Conservation (phyloP, 306 rosid genomes). For the Cicer bijugum region DNA sequence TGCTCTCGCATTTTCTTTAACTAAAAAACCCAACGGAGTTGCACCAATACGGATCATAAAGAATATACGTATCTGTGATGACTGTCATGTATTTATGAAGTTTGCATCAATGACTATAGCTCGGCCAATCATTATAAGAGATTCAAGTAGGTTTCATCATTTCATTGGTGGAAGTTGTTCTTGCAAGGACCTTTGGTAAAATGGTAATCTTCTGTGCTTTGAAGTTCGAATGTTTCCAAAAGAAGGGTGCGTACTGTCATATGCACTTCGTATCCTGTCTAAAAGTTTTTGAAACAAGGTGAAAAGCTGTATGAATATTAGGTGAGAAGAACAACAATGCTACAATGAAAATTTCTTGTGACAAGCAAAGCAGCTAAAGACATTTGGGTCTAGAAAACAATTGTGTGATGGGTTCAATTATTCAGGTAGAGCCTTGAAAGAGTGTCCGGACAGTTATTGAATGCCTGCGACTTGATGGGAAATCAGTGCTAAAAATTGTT, state of each 20-base stretch:
- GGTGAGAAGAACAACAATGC: not conserved
- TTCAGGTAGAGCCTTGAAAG: constrained; percentile 21
- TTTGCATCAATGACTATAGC: constrained; percentile 46
- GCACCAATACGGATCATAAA: constrained; percentile 58
- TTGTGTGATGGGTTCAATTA: constrained; percentile 7
- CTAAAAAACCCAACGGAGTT: constrained; percentile 47
- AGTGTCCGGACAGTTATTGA: constrained; percentile 15
- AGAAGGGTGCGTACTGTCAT: constrained; percentile 27
- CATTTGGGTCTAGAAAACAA: constrained; percentile 19
- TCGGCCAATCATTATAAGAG: constrained; percentile 53
- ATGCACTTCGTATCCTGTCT: constrained; percentile 9
- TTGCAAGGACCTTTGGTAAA: constrained; percentile 59
- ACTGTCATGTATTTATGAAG: constrained; percentile 60
- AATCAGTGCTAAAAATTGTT: constrained; percentile 16
- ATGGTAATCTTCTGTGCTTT: constrained; percentile 30
- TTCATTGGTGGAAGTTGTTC: constrained; percentile 56
- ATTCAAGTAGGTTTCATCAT: constrained; percentile 61
- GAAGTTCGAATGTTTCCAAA: constrained; percentile 1
- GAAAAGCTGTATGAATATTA: constrained; percentile 16
- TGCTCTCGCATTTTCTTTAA: constrained; percentile 58
- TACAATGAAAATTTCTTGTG: constrained; percentile 10
- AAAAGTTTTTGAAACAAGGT: constrained; percentile 17
- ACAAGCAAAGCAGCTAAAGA: constrained; percentile 10
- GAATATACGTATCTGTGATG: constrained; percentile 58
- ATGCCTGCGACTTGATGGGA: constrained; percentile 17